These are phyloP conservation scores for Paracoccidioides brasiliensis DNA, from an alignment of 2,329 filamentous ascomycete species.

Conservation along the genomic window DNA sequence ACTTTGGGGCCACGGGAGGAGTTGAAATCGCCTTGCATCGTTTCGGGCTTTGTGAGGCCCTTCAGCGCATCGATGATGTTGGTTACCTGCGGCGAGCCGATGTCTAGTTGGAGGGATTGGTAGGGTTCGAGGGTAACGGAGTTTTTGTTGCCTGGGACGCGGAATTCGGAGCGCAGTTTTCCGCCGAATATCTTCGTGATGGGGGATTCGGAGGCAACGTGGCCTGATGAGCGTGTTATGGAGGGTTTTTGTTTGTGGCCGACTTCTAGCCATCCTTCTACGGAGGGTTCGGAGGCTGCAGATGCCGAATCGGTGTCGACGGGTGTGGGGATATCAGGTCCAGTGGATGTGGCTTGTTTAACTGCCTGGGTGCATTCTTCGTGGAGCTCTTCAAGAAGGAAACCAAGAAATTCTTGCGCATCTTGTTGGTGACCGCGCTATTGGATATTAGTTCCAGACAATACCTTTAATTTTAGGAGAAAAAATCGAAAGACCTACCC, in stretches of 20 bases:
- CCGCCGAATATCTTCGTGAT: conserved; percentile 93
- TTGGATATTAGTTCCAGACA: conserved; percentile 13
- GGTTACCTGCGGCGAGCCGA: conserved; percentile 70
- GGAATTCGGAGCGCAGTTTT: conserved; percentile 76
- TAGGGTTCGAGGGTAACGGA: conserved; percentile 91
- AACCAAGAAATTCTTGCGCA: conserved; percentile 91
- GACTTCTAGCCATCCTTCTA: conserved; percentile 83
- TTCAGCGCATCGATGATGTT: conserved; percentile 88
- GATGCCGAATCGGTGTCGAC: conserved; percentile 28
- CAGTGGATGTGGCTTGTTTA: conserved; percentile 36
- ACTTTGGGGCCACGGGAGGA: conserved; percentile 64
- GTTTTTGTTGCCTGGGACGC: conserved; percentile 72
- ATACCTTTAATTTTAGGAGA: neutral
- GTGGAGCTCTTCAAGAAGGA: conserved; percentile 81
- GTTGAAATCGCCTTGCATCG: conserved; percentile 71
- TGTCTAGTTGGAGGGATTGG: conserved; percentile 87
- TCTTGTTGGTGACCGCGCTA: conserved; percentile 93
- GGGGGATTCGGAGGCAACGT: conserved; percentile 59
- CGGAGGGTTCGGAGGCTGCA: conserved; percentile 26
- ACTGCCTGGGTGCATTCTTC: conserved; percentile 80
- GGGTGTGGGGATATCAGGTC: conserved; percentile 34
- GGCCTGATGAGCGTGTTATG: conserved; percentile 73
- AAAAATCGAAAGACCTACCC: conserved; percentile 41
- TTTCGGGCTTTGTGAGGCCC: conserved; percentile 70
- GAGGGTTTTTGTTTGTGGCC: conserved; percentile 81